Base-by-base conservation (phyloP, 2,329 filamentous ascomycete genomes). In the Fonsecaea pugnacius region DNA sequence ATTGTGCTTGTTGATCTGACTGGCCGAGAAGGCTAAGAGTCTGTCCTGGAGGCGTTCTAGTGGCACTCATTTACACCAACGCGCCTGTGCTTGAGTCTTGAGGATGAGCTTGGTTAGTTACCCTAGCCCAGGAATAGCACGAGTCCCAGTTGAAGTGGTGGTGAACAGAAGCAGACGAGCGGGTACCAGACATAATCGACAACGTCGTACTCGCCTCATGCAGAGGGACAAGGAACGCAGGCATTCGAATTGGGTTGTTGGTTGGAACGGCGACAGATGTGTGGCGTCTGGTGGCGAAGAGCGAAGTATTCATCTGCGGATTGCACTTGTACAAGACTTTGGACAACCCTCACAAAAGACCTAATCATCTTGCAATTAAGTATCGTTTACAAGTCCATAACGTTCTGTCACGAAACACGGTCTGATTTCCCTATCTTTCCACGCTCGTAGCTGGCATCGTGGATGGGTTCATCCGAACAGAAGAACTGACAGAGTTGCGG, bases 1-100 rank as follows among this genome's bases (percentile, higher is more conserved):
- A 91, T 51, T 98, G 94, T 78, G 93, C 92, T 74, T 98, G 94
- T 80, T 98, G 74, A 57, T 60, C 46, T 46, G 36, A 18, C 21
- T 24, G 43, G 18, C 24, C 16, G 1, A 24, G 16, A 48, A 21
- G 24, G 43, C 24, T 24, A 48, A 27, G 18, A 12, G 9, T 48
- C 18, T 48, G 16, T 27, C 9, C 43, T 10, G 43, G 18, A 14
- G 18, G 21, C 7, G 38, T 43, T n/a, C 12, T 18, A 9, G 38
- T 18, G 18, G n/a, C 38, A 48, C 9, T 8, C 18, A 48, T 10
- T 8, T 14, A 14, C 4, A 27, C 10, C 8, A 27, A 27, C 24
- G 12, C 16, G 10, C 8, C 8, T 24, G 43, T 48, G 43, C 43
- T 48, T 48, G 43, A 10, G 18, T 24, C 21, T 48, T 48, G 43